Conservation (phyloP, 2,329 filamentous ascomycete species). For the Hymenoscyphus infarciens region DNA sequence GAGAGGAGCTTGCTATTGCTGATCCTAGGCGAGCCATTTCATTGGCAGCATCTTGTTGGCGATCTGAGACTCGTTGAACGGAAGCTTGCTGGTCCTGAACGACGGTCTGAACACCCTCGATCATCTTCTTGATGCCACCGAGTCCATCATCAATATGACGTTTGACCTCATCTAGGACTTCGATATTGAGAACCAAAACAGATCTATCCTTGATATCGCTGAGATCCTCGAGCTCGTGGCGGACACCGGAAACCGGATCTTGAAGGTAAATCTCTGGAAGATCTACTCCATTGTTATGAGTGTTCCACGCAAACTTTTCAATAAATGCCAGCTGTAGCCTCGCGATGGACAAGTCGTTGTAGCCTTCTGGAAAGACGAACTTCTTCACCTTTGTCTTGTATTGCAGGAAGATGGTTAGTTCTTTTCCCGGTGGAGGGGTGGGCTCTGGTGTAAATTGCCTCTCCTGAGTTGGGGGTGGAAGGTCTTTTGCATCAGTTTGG, state of each 20-base stretch:
- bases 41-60: conserved; percentile 83
- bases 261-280: conserved; percentile 97
- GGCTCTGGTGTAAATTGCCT: conserved; percentile 56
- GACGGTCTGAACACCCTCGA: conserved; percentile 82
- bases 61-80: conserved; percentile 82
- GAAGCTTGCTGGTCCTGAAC: conserved; percentile 79
- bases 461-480: conserved; percentile 42
- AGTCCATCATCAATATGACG: conserved; percentile 92
- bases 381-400: conserved; percentile 98
- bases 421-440: conserved; percentile 73
- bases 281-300: conserved; percentile 87
- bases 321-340: conserved; percentile 93
- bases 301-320: conserved; percentile 99
- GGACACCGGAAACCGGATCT: conserved; percentile 90
- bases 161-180: conserved; percentile 93
- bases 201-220: conserved; percentile 90
- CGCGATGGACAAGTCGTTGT: conserved; percentile 79
- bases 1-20: conserved; percentile 25
- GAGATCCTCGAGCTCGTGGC: conserved; percentile 92
- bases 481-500: conserved; percentile 13
- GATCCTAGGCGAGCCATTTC: conserved; percentile 63
- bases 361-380: conserved; percentile 81
- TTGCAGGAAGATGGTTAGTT: conserved; percentile 89
- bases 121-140: conserved; percentile 70
- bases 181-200: conserved; percentile 91